phyloP scores from a whole-genome alignment of 2,329 filamentous ascomycete species.

The Botryotinia convoluta region DNA sequence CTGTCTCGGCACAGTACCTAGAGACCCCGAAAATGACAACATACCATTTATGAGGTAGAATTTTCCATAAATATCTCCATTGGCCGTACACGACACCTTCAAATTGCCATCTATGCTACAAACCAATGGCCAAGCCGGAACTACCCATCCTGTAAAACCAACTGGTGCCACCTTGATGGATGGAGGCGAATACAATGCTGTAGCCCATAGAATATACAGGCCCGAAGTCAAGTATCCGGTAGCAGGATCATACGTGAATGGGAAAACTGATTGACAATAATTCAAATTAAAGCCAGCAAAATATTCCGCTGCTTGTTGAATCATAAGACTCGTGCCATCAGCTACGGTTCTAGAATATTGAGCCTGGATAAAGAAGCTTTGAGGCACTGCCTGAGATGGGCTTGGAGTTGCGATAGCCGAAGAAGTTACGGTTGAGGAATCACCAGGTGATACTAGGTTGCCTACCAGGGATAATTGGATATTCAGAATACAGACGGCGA shows the following conservation, averaged over 20 bases:
- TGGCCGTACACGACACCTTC: background rate
- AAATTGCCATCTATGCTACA: background rate
- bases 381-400: background rate
- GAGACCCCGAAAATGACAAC: background rate
- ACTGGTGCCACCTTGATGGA: background rate
- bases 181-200: background rate
- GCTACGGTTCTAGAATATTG: background rate
- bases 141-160: constrained; percentile 1
- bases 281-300: background rate
- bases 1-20: too few species aligned
- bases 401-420: background rate
- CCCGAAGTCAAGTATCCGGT: background rate
- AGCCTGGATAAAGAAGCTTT: constrained; percentile 1
- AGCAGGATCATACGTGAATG: background rate
- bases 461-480: background rate
- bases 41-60: constrained; percentile 14
- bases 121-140: constrained; percentile 5
- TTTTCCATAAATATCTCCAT: background rate
- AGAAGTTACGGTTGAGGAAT: background rate
- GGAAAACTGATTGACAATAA: background rate
- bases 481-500: constrained; percentile 1
- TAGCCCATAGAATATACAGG: constrained; percentile 8
- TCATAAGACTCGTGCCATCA: background rate
- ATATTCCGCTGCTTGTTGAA: background rate
- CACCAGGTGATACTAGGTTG: background rate